phyloP scores from a whole-genome alignment of 805 yeast genomes.

The Ogataea degrootiae region DNA sequence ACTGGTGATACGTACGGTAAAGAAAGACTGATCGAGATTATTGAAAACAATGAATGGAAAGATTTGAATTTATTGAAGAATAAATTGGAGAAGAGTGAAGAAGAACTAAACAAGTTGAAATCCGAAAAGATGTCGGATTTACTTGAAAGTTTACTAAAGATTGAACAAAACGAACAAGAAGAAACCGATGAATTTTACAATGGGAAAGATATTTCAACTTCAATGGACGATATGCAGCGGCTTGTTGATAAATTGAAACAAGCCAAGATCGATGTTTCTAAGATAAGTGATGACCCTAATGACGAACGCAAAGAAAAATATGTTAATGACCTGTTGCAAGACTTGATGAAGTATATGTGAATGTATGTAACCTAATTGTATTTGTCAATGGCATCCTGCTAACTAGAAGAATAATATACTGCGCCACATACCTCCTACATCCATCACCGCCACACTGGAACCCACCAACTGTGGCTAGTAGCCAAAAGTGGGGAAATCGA shows the following conservation, averaged over 20 bases:
- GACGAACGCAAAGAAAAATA: conserved; percentile 29
- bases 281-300: conserved; percentile 9
- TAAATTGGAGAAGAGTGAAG: background rate
- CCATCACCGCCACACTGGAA: too few relatives aligned
- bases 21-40: conserved; percentile 35
- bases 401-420: too few relatives aligned
- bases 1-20: conserved; percentile 35
- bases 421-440: too few relatives aligned
- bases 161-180: background rate
- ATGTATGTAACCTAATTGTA: too few relatives aligned
- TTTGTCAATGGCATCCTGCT: too few relatives aligned
- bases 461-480: too few relatives aligned
- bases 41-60: conserved; percentile 43
- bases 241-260: conserved; percentile 31
- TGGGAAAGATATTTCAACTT: background rate
- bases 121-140: background rate
- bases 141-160: background rate
- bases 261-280: conserved; percentile 31
- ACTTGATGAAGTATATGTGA: conserved; percentile 35
- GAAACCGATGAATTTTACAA: background rate
- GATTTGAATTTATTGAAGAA: conserved; percentile 13
- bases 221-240: conserved; percentile 21
- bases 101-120: too few relatives aligned
- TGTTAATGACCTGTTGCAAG: conserved; percentile 34
- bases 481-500: too few relatives aligned